A percentile compares a stretch with the other conserved stretches of the same genome.
Evolutionary conservation across 176 grass and related monocot species (phyloP).

Genomic region (Oryza officinalis): DNA sequence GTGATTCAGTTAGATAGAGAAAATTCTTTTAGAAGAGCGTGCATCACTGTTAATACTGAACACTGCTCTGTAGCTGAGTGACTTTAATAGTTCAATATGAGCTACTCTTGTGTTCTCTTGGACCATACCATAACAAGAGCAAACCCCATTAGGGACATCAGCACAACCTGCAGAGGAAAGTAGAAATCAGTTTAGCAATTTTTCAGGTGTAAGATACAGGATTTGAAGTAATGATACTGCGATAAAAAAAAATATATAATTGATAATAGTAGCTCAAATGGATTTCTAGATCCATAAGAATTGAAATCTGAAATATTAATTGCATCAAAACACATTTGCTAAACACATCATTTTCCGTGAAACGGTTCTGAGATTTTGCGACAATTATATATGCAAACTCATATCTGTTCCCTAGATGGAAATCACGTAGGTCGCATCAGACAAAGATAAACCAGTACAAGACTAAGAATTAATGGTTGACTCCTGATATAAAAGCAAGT

Average conservation of each 20-base stretch:
- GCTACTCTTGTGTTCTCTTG: slow-evolving; percentile 45
- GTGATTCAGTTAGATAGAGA: not conserved
- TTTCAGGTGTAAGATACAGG: not conserved
- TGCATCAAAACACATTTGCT: not conserved
- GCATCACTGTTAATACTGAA: not conserved
- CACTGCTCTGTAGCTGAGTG: not conserved
- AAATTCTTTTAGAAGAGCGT: not conserved
- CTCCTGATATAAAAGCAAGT: not conserved
- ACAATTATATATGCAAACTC: not conserved
- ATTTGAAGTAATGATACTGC: not conserved
- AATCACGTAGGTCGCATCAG: not conserved
- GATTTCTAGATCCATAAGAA: not conserved
- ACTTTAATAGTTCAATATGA: not conserved
- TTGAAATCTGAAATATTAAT: slow-evolving; percentile 1
- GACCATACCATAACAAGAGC: slow-evolving; percentile 96
- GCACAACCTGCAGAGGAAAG: slow-evolving; percentile 67
- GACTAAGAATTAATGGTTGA: not conserved
- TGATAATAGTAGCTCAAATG: not conserved
- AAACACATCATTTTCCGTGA: not conserved
- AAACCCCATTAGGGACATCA: slow-evolving; percentile 98
- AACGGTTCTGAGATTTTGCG: not conserved
- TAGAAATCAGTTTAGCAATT: slow-evolving; percentile 11
- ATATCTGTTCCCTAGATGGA: not conserved
- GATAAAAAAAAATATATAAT: not conserved
- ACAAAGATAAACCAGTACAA: not conserved